A percentile compares a stretch with the other conserved stretches of the same genome.
These are phyloP conservation scores for Arachnomyces sp. DNA, from an alignment of 2,329 filamentous ascomycete genomes.

Conservation along the genomic window DNA sequence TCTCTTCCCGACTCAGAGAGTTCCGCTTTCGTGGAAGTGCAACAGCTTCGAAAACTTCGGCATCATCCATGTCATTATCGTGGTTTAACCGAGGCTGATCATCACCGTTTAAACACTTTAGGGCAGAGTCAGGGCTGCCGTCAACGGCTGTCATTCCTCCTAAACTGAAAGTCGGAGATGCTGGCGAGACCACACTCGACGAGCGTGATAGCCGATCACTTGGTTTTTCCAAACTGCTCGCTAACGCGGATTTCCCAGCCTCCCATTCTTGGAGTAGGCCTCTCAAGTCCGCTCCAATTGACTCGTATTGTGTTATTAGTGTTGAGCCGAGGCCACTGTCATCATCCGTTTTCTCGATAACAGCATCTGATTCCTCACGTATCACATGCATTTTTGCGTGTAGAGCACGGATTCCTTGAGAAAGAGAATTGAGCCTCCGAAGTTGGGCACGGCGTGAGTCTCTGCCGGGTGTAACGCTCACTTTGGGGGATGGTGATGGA, in stretches of 20 bases:
- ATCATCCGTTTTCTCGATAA: constrained; percentile 63
- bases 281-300: constrained; percentile 80
- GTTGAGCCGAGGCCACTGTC: constrained; percentile 65
- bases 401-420: constrained; percentile 79
- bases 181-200: constrained; percentile 32
- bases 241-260: constrained; percentile 72
- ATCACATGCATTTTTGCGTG: constrained; percentile 92
- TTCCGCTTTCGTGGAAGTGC: constrained; percentile 66
- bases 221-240: constrained; percentile 73
- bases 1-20: constrained; percentile 71
- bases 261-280: constrained; percentile 79
- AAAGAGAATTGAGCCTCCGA: constrained; percentile 79
- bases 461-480: constrained; percentile 43
- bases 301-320: constrained; percentile 86
- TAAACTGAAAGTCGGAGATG: constrained; percentile 40
- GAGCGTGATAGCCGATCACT: constrained; percentile 55
- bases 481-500: constrained; percentile 41
- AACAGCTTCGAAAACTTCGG: constrained; percentile 86
- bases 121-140: constrained; percentile 58
- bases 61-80: constrained; percentile 42
- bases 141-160: constrained; percentile 43
- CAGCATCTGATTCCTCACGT: constrained; percentile 77
- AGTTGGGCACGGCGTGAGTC: constrained; percentile 82
- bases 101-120: constrained; percentile 73
- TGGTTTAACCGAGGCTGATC: constrained; percentile 28